Conservation (phyloP, 2,329 filamentous ascomycete species). For the Aureobasidium sp. region DNA sequence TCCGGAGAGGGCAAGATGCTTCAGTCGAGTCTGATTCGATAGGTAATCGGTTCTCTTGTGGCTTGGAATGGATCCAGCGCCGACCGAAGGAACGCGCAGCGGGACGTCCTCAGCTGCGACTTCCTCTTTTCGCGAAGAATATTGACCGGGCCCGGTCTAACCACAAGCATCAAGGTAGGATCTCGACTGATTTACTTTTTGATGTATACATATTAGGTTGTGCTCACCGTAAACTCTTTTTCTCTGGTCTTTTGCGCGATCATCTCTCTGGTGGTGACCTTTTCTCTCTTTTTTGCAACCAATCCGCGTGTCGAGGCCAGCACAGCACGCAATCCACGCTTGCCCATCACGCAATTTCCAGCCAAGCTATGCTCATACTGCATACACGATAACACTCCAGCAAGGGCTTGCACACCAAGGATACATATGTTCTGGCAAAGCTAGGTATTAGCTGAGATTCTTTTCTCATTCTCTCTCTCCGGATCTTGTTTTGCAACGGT, state of each 20-base stretch:
- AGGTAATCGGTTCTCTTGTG: not conserved
- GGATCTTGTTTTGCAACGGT: not conserved
- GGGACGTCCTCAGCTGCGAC: slow-evolving; percentile 1
- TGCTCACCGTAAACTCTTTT: not conserved
- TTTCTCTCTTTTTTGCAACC: not conserved
- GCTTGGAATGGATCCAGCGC: not conserved
- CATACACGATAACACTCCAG: not conserved
- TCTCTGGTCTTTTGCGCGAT: not conserved
- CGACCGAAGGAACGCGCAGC: not conserved
- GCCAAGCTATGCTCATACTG: slow-evolving; percentile 1
- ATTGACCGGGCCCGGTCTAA: not conserved
- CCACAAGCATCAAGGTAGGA: not conserved
- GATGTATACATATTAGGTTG: not conserved
- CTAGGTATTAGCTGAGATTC: not conserved
- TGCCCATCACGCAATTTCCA: slow-evolving; percentile 5
- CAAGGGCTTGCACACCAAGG: not conserved
- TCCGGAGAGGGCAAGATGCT: not conserved
- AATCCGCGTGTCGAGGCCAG: not conserved
- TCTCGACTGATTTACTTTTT: not conserved
- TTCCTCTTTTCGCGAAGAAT: not conserved
- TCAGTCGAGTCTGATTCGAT: not conserved
- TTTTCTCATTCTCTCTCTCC: not conserved
- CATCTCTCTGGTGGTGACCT: not conserved
- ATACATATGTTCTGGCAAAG: not conserved
- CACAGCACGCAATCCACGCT: slow-evolving; percentile 11